These are phyloP conservation scores for Balansia obtecta DNA, from an alignment of 2,329 filamentous ascomycete genomes.

Conservation along the genomic window DNA sequence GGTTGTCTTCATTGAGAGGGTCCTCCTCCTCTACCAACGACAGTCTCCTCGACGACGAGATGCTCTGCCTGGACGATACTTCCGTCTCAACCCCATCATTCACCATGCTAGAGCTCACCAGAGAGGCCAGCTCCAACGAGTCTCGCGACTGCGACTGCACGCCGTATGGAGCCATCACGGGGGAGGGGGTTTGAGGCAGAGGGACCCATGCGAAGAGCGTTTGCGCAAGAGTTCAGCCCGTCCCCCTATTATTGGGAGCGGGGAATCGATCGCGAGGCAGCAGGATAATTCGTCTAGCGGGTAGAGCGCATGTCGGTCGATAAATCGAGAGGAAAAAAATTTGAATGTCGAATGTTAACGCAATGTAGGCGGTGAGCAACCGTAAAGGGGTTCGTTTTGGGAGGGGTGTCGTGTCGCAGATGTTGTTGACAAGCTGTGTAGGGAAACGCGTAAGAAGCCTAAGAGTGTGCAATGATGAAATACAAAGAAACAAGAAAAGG, in stretches of 20 bases:
- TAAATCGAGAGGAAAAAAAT: not conserved
- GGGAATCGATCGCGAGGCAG: not conserved
- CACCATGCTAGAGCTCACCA: slow-evolving; percentile 64
- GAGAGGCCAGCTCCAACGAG: slow-evolving; percentile 89
- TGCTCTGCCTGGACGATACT: slow-evolving; percentile 67
- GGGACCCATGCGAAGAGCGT: too few relatives aligned
- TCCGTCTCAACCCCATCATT: slow-evolving; percentile 46
- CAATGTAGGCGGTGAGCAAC: not conserved
- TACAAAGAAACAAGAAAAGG: not conserved
- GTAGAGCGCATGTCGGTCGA: slow-evolving; percentile 17
- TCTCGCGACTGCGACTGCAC: slow-evolving; percentile 53
- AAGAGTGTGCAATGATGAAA: not conserved
- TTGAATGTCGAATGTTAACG: not conserved
- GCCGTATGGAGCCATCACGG: slow-evolving; percentile 27
- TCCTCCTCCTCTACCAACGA: slow-evolving; percentile 76
- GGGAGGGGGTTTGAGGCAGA: slow-evolving; percentile 8
- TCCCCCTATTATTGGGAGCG: not conserved
- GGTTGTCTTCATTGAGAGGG: slow-evolving; percentile 50
- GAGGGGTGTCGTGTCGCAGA: too few relatives aligned
- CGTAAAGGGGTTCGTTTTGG: not conserved
- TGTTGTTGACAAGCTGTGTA: too few relatives aligned
- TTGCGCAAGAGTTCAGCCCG: not conserved
- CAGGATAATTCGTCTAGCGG: slow-evolving; percentile 9
- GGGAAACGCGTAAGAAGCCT: not conserved
- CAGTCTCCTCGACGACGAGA: slow-evolving; percentile 81